phyloP scores from a whole-genome alignment of 2,329 filamentous ascomycete genomes.

The Aspergillus terreus region DNA sequence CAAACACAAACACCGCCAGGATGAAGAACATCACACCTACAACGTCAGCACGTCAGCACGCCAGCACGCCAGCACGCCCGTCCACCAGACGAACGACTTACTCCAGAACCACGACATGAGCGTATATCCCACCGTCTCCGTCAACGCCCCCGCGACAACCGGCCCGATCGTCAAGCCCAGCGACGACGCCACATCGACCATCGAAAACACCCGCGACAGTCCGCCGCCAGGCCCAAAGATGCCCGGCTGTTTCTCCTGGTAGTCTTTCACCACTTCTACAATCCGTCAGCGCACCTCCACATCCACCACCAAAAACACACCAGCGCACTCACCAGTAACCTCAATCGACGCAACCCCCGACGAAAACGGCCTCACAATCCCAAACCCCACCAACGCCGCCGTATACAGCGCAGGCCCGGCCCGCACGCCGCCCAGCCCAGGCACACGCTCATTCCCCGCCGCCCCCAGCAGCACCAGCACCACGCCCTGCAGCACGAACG shows the following conservation, averaged over 20 bases:
- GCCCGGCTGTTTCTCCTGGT: background rate
- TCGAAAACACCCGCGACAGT: constrained; percentile 2
- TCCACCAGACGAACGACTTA: background rate
- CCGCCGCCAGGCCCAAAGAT: constrained; percentile 5
- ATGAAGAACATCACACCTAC: no score
- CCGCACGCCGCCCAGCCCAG: background rate
- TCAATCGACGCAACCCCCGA: background rate
- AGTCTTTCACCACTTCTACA: background rate
- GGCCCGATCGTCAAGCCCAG: background rate
- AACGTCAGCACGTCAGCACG: no score
- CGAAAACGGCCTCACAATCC: background rate
- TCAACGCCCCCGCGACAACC: background rate
- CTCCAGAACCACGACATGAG: background rate
- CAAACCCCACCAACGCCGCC: background rate
- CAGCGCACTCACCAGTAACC: background rate
- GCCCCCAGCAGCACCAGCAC: constrained; percentile 21
- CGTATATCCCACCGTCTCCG: background rate
- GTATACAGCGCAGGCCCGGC: background rate
- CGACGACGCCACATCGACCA: background rate
- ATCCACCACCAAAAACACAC: background rate
- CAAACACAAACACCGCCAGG: no score
- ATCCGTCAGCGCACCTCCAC: background rate
- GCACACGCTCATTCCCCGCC: constrained; percentile 30
- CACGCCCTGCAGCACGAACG: constrained; percentile 9
- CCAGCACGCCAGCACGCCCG: no score